Conservation (phyloP, 2,329 filamentous ascomycete genomes). For the Calcarisporium arbuscula region DNA sequence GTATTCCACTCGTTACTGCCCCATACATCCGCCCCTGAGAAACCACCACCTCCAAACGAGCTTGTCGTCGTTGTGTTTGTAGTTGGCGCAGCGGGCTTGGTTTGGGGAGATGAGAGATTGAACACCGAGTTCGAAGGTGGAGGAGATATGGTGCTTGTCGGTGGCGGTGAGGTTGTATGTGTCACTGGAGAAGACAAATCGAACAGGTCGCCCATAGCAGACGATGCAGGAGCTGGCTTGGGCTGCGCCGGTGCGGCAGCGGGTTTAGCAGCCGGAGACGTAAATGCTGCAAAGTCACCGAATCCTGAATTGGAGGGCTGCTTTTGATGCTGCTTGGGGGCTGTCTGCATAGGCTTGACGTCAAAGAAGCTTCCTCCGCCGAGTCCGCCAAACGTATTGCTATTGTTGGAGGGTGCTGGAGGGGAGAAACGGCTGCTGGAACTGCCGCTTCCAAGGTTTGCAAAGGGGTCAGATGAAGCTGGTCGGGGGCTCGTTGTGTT, state of each 20-base stretch:
- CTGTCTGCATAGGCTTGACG: slow-evolving; percentile 55
- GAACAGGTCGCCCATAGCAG: slow-evolving; percentile 72
- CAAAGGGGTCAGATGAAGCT: slow-evolving; percentile 48
- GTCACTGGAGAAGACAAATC: slow-evolving; percentile 58
- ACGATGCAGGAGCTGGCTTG: slow-evolving; percentile 39
- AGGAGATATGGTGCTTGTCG: slow-evolving; percentile 31
- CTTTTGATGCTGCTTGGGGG: slow-evolving; percentile 43
- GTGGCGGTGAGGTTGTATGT: slow-evolving; percentile 38
- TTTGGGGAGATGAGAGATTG: slow-evolving; percentile 61
- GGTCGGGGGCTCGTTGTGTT: slow-evolving; percentile 36
- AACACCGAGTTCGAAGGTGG: slow-evolving; percentile 60
- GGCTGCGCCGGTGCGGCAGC: slow-evolving; percentile 23
- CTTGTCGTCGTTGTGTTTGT: slow-evolving; percentile 25
- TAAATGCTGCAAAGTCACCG: slow-evolving; percentile 60
- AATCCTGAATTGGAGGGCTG: slow-evolving; percentile 54
- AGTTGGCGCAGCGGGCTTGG: slow-evolving; percentile 37
- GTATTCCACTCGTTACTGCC: slow-evolving; percentile 79
- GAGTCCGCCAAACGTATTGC: slow-evolving; percentile 42
- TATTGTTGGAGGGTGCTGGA: slow-evolving; percentile 25
- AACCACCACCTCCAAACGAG: slow-evolving; percentile 31
- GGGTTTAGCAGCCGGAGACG: slow-evolving; percentile 33
- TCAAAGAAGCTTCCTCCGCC: slow-evolving; percentile 83
- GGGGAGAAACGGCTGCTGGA: slow-evolving; percentile 26
- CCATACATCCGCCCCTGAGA: slow-evolving; percentile 67
- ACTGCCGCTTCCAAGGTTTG: slow-evolving; percentile 43